Evolutionary conservation across 1,284 basidiomycete genomes (phyloP).

Genomic region (Rugiboletus extremiorientalis): DNA sequence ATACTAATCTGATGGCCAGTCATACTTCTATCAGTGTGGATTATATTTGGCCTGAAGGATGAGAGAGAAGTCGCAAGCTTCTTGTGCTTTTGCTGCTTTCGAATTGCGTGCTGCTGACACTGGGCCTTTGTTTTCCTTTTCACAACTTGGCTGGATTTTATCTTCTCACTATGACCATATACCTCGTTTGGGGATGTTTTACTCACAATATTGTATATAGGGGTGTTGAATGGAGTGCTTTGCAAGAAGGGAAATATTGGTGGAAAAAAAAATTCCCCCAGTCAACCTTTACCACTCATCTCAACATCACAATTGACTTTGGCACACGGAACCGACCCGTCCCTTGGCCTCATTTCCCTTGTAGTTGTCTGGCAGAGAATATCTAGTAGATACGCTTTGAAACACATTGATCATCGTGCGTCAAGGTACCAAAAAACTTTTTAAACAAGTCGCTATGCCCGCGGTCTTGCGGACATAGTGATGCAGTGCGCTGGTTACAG

Average conservation of each 20-base stretch:
- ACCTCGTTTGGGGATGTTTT: background rate
- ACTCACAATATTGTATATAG: slow-evolving; percentile 2
- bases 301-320: background rate
- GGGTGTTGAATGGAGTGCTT: slow-evolving; percentile 27
- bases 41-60: slow-evolving; percentile 9
- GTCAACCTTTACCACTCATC: slow-evolving; percentile 11
- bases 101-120: slow-evolving; percentile 10
- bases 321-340: background rate
- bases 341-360: no score
- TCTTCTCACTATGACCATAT: slow-evolving; percentile 11
- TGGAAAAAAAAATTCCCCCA: background rate
- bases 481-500: no score
- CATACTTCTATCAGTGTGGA: slow-evolving; percentile 1
- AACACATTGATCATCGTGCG: background rate
- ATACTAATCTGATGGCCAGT: slow-evolving; percentile 14
- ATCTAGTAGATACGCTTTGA: no score
- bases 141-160: slow-evolving; percentile 15
- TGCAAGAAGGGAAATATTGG: slow-evolving; percentile 2
- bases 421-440: background rate
- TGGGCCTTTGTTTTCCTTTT: background rate
- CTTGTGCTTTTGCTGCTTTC: slow-evolving; percentile 12
- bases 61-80: slow-evolving; percentile 7
- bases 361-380: background rate
- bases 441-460: background rate
- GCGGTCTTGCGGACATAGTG: background rate